Base-by-base conservation (phyloP, 257 asterid genomes). In the Nicotiana tabacum region DNA sequence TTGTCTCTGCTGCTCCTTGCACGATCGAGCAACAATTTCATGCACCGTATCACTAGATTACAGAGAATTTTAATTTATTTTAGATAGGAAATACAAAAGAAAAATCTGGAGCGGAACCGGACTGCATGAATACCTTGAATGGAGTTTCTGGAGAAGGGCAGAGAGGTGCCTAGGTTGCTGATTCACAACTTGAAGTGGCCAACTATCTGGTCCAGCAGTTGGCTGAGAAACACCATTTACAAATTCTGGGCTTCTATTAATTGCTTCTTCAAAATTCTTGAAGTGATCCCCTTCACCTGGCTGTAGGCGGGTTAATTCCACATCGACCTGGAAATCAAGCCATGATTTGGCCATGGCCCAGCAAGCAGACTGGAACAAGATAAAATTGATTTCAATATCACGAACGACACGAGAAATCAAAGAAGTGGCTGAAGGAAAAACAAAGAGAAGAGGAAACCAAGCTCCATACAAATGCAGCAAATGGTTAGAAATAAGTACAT, bases 311-410 rank as follows among this genome's bases (percentile, higher is more conserved):
- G 91, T 89, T 78, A 96, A 82, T 86, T 88, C 91, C 82, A 90
- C 86, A 86, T 96, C 99, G 88, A 94, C 98, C 88, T 90, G 99
- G 88, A 88, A 93, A 83, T 91, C 95, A 83, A 96, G 97, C 99
- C 99, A 96, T 78, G 99, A 92, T 78, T 92, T 96, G 87, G 99
- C 97, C 97, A 96, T 87, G 84, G 99, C 98, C 99, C 99, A 96
- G 90, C 99, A 96, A 80, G 99, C 99, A 83, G 98, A 94, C 99
- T 96, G 98, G 80, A 78, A 58, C 82, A 87, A 85, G 87, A 83
- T 72, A 84, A 69, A 83, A 70, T 65, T 51, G 9, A 48, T 51
- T 76, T 48, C 27, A 51, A 33, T 76, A 51, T 76, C 64, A 76
- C 15, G 29, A 51, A 9, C 80, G 51, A 27, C 46, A 4, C 62